Base-by-base conservation (phyloP, 2,329 filamentous ascomycete species). In the Torrubiellomyces zombiae region DNA sequence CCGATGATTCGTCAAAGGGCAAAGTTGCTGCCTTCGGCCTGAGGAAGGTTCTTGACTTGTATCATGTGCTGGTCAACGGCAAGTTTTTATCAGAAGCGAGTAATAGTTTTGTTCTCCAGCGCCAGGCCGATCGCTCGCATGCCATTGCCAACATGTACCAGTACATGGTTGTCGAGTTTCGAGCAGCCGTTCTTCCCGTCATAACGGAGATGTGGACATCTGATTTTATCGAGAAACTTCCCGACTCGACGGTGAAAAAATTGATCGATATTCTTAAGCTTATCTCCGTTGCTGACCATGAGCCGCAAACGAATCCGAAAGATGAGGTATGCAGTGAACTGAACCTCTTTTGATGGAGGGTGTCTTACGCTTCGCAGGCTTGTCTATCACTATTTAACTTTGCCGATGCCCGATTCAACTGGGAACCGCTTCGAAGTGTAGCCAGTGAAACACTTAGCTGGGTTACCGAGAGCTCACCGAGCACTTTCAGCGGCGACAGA, bases 81-180 rank as follows among this genome's bases (percentile, higher is more conserved):
- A 92, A 89, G 49, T 69, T 75, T 34, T 69, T 95, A 26, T 63
- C 63, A n/a, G 85, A 95, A 18, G 75, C 85, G 2, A 55, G 63
- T 16, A 71, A 75, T 14, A 50, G 54, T n/a, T 57, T 58, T 27
- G 56, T 49, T 26, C 45, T 67, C 12, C 43, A 48, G 22, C 42
- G 48, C n/a, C 46, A 49, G n/a, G 38, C 39, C 5, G 58, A 62
- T 10, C 50, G 60, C 20, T 50, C 50, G 3, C 47, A 47, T 20
- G 46, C 47, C 9, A 53, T 53, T 14, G 38, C 46, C 3, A 50
- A 54, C 13, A 43, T 58, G 7, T 63, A 72, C 9, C 60, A 68
- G 2, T 86, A 94, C 39, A 77, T 95, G 28, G 57, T 94, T 9
- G 72, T 95, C 5, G 86, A 95, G 45, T 53, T 95, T 20, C 75